A percentile compares a stretch with the other conserved stretches of the same genome.
Evolutionary conservation across 2,329 filamentous ascomycete genomes (phyloP).

Genomic region (Colletotrichum noveboracense): DNA sequence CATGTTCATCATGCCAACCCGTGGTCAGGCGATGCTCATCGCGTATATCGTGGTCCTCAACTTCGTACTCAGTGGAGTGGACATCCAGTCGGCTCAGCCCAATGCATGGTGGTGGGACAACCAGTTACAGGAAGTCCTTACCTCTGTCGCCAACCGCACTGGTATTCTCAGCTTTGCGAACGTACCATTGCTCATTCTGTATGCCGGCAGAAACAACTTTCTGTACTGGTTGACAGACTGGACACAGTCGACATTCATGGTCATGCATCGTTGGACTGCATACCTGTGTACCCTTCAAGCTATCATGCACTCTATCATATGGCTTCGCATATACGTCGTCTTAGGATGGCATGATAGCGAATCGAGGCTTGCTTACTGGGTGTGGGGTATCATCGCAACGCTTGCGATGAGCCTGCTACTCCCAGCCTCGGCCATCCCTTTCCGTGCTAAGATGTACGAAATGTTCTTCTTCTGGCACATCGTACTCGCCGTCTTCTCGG

Average conservation of each 20-base stretch:
- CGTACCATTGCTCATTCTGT: conserved; percentile 40
- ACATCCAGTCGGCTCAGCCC: conserved; percentile 25
- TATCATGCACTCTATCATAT: conserved; percentile 42
- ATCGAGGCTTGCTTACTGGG: conserved; percentile 37
- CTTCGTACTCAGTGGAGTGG: conserved; percentile 28
- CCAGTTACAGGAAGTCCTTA: conserved; percentile 26
- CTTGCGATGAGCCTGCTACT: conserved; percentile 34
- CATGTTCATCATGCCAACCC: conserved; percentile 40
- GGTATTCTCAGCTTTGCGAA: conserved; percentile 37
- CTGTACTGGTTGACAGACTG: conserved; percentile 47
- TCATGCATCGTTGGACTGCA: conserved; percentile 51
- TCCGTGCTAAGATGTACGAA: conserved; percentile 41
- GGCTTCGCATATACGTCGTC: conserved; percentile 33
- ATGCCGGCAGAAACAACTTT: conserved; percentile 45
- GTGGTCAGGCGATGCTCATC: conserved; percentile 41
- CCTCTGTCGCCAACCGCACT: conserved; percentile 35
- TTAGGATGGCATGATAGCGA: conserved; percentile 31
- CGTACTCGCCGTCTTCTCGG: conserved; percentile 38
- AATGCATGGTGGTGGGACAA: conserved; percentile 26
- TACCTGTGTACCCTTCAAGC: conserved; percentile 43
- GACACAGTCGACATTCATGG: conserved; percentile 45
- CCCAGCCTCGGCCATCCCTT: conserved; percentile 30
- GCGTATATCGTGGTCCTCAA: conserved; percentile 33
- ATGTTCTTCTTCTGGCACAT: conserved; percentile 47
- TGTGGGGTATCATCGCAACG: conserved; percentile 45